These are phyloP conservation scores for California macrophylla DNA, from an alignment of 441 rosid species.

Conservation along the genomic window DNA sequence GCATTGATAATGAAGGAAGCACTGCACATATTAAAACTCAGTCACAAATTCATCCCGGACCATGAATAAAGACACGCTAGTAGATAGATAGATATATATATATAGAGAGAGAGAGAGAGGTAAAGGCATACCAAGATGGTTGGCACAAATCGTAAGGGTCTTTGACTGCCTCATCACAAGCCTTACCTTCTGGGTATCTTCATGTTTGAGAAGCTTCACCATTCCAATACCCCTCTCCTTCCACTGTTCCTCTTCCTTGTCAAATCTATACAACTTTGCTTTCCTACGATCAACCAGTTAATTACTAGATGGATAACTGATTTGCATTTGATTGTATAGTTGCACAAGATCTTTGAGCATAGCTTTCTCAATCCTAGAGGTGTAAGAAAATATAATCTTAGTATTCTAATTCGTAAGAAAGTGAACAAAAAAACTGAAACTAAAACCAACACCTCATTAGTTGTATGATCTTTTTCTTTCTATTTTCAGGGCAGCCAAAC, in stretches of 20 bases:
- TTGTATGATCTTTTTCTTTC: too few species aligned
- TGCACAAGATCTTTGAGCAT: too few species aligned
- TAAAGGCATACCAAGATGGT: constrained; percentile 52
- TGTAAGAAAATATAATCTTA: too few species aligned
- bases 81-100: not conserved
- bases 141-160: constrained; percentile 88
- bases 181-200: constrained; percentile 50
- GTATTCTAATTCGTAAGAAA: too few species aligned
- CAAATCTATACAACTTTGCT: constrained; percentile 67
- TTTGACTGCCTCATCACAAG: constrained; percentile 82
- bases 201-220: constrained; percentile 72
- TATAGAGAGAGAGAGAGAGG: not conserved
- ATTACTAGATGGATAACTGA: too few species aligned
- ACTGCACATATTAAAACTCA: not conserved
- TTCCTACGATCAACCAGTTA: too few species aligned
- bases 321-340: too few species aligned
- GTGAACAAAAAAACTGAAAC: too few species aligned
- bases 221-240: constrained; percentile 86
- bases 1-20: not conserved
- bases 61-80: not conserved
- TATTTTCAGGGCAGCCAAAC: too few species aligned
- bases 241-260: constrained; percentile 77
- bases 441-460: too few species aligned
- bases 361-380: too few species aligned
- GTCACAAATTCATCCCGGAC: not conserved